Evolutionary conservation across 345 rosid species (phyloP), one percentile per base, ranked within the genome.

Genomic region (Fremontodendron californicum): DNA sequence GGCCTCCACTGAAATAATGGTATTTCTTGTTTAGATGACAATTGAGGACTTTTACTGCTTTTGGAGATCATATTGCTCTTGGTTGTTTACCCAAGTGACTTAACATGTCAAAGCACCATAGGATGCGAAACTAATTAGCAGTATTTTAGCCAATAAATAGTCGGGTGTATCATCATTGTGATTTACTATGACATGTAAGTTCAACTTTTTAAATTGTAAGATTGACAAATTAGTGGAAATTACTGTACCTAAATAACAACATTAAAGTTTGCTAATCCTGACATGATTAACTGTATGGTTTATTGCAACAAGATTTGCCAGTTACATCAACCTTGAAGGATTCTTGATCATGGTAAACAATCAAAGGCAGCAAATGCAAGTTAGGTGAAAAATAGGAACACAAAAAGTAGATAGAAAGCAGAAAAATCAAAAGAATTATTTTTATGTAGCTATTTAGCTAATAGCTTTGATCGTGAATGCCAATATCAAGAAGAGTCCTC

Each of bases 401-500:
- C 46, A 58, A 49, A 71, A 54, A 65, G 64, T 61, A 37, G 9
- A 49, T 9, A 66, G 39, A 73, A 67, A 25, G 77, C 42, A 31
- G 55, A 72, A 75, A 65, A 61, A 81, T 63, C 1, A 23, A 43
- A 55, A 57, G n/a, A 27, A 73, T 6, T 54, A 6, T 3, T 54
- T 10, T 39, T 35, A 4, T 7, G 12, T 71, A 21, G 45, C 61
- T 49, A 66, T 64, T 48, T 19, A 66, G 76, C 52, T 75, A 54
- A 68, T 46, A 48, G 69, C 67, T 61, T 51, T 66, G 65, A 54
- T 81, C 77, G 7, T 73, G 67, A 48, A 27, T 51, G 65, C 74
- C 78, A 49, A 79, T 42, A 76, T 85, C 90, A 82, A 91, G 84
- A 48, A 95, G 92, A 52, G 83, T 72, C 79, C 78, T 90, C 79